phyloP scores from a whole-genome alignment of 2,329 filamentous ascomycete genomes.

The Arthrobotrys sinensis region DNA sequence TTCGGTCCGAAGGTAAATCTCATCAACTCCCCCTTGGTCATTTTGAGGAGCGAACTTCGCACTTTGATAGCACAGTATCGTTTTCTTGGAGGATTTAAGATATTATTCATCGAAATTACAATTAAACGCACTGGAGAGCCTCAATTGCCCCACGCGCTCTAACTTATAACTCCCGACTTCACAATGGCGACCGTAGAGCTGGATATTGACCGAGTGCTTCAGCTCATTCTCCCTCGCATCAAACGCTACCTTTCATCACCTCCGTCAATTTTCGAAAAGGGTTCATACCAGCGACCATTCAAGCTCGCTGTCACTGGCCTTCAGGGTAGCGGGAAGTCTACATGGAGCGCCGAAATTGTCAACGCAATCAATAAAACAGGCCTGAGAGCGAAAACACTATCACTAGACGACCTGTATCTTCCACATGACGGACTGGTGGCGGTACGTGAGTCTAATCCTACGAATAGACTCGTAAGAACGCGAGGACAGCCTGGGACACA shows the following conservation, averaged over 20 bases:
- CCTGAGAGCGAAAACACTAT: constrained; percentile 79
- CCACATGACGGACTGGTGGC: constrained; percentile 77
- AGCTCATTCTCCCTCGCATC: constrained; percentile 37
- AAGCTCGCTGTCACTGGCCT: constrained; percentile 91
- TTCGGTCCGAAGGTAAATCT: constrained; percentile 17
- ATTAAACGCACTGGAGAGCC: background rate
- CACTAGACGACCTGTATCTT: constrained; percentile 92
- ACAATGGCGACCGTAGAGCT: constrained; percentile 26
- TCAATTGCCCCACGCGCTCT: background rate
- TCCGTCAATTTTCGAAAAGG: constrained; percentile 23
- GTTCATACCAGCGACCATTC: constrained; percentile 72
- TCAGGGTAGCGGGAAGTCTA: constrained; percentile 93
- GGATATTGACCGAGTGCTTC: constrained; percentile 32
- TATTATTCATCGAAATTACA: background rate
- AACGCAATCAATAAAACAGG: constrained; percentile 73
- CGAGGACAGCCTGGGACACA: constrained; percentile 89
- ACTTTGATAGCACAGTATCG: background rate
- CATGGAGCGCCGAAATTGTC: constrained; percentile 80
- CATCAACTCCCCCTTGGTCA: background rate
- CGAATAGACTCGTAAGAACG: constrained; percentile 83
- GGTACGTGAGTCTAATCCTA: constrained; percentile 76
- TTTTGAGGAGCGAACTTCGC: background rate
- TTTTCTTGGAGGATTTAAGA: background rate
- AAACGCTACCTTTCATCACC: constrained; percentile 28
- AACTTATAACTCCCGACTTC: constrained; percentile 4